Evolutionary conservation across 1,284 basidiomycete species (phyloP), one percentile per base, ranked within the genome.

Genomic region (Microstroma glucosiphilum): DNA sequence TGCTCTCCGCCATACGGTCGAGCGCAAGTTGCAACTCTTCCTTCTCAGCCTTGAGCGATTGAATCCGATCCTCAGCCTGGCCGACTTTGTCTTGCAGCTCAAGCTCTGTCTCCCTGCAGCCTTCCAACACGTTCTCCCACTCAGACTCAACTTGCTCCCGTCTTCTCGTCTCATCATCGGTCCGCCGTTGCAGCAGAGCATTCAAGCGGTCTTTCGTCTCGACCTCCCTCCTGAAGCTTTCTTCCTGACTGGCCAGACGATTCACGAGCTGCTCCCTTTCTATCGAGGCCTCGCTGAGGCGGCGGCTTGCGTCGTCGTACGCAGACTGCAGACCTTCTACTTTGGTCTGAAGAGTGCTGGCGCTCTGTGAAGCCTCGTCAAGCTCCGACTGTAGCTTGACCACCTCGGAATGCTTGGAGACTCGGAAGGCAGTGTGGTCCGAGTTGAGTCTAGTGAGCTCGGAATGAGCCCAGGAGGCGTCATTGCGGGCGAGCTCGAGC

Each of bases 131-230:
- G 15, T 82, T 83, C 40, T 87, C 86, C 86, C 88, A 91, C 67
- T 91, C 88, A 56, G 81, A 82, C 79, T 92, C 90, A 64, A 93
- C 86, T 55, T 83, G 82, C 42, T 89, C 86, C 2, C 92, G 86
- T 57, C 91, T 85, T 46, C 85, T 84, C 79, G 88, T 88, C 15
- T 88, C 84, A 68, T 91, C 86, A 51, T 85, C 84, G 77, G 92
- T 90, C 37, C 91, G 84, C 64, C 87, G 87, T 75, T 93, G 89
- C 83, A 92, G 87, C 82, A 92, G 85, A 17, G 83, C 81, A 19
- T 90, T 86, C 17, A 92, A 82, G 46, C 89, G 83, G 61, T 85
- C 85, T 68, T 91, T 82, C 15, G 86, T 85, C 37, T 83, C 85
- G 1, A 86, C 86, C 77, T 93, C 90, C 61, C 83, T 85, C 0